These are phyloP conservation scores for Diplocarpon rosae DNA, from an alignment of 2,329 filamentous ascomycete genomes.

Conservation along the genomic window DNA sequence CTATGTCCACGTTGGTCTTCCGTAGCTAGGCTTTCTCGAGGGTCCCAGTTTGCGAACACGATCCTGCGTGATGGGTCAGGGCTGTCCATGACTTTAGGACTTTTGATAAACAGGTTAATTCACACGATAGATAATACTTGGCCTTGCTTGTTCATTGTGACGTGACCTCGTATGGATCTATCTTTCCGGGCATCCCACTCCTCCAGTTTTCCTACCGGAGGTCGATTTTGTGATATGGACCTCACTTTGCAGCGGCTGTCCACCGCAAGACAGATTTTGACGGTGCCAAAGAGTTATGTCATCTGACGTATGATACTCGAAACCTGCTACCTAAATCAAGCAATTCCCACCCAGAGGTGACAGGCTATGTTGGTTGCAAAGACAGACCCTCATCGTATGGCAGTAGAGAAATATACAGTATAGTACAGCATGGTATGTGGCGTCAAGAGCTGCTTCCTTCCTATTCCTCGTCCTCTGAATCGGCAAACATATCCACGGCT, in stretches of 20 bases:
- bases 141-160: not conserved
- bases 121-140: not conserved
- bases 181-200: not conserved
- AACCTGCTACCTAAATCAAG: too few relatives aligned
- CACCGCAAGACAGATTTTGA: too few relatives aligned
- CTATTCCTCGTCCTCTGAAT: constrained; percentile 44
- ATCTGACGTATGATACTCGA: too few relatives aligned
- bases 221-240: not conserved
- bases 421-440: too few relatives aligned
- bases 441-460: too few relatives aligned
- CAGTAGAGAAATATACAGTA: too few relatives aligned
- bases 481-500: constrained; percentile 81
- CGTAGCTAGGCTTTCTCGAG: too few relatives aligned
- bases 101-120: not conserved
- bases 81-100: not conserved
- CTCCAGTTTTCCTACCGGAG: not conserved
- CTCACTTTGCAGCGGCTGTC: not conserved
- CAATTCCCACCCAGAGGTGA: too few relatives aligned
- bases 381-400: too few relatives aligned
- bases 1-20: not conserved
- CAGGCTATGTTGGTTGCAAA: too few relatives aligned
- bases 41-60: too few relatives aligned
- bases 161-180: not conserved
- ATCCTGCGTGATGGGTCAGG: not conserved
- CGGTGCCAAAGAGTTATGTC: too few relatives aligned